phyloP scores from a whole-genome alignment of 257 asterid species.

The Catharanthus roseus region DNA sequence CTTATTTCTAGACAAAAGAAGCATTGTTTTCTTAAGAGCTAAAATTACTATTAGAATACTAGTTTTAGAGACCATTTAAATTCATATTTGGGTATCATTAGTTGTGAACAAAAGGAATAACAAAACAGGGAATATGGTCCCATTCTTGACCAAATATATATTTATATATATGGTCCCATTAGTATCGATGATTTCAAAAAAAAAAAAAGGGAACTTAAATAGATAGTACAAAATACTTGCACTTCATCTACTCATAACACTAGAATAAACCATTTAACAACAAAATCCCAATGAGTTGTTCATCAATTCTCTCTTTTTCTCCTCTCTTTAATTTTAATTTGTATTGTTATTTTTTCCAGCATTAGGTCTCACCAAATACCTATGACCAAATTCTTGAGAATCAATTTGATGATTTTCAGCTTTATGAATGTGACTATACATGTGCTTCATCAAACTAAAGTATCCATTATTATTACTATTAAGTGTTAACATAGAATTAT shows the following conservation, averaged over 20 bases:
- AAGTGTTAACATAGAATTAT: not conserved
- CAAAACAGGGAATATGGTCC: not conserved
- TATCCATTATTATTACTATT: too few relatives aligned
- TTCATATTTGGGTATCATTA: too few relatives aligned
- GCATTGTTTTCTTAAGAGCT: too few relatives aligned
- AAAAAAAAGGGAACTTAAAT: not conserved
- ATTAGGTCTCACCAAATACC: conserved; percentile 24
- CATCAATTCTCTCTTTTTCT: not conserved
- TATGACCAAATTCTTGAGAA: conserved; percentile 16
- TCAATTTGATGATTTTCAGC: conserved; percentile 4
- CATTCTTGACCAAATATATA: too few relatives aligned
- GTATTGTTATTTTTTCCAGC: not conserved
- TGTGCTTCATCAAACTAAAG: not conserved
- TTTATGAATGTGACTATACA: conserved; percentile 6
- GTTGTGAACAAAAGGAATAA: not conserved
- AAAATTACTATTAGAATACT: too few relatives aligned
- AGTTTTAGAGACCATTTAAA: too few relatives aligned
- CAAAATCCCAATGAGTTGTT: conserved; percentile 1
- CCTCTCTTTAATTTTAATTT: too few relatives aligned
- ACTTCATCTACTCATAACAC: conserved; percentile 8
- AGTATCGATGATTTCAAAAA: not conserved
- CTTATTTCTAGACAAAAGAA: too few relatives aligned
- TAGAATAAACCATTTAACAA: not conserved
- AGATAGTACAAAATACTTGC: conserved; percentile 7
- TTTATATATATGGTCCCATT: not conserved